Evolutionary conservation across 1,284 basidiomycete genomes (phyloP), one percentile per base, ranked within the genome.

Genomic region (Trametes pubescens): DNA sequence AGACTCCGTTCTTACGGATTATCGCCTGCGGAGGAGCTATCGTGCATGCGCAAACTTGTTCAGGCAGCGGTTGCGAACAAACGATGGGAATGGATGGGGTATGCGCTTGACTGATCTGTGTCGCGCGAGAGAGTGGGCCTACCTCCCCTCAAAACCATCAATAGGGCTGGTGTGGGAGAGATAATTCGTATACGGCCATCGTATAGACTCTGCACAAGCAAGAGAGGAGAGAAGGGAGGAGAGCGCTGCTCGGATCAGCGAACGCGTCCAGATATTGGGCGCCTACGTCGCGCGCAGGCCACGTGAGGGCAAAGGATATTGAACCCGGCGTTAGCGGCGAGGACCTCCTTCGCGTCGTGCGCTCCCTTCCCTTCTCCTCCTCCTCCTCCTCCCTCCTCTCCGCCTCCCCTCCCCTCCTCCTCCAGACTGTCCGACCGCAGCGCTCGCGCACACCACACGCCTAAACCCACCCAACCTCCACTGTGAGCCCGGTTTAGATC

Each of bases 301-400:
- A 61, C 60, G 60, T 61, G 60, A 48, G 2, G 6, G 38, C 53
- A 61, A 56, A 34, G 29, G 43, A 38, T 38, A 61, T 61, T 61
- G 60, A 61, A 61, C 60, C 40, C 60, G 60, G 60, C 53, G 60
- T 51, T 61, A 56, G 38, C 53, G 60, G 48, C 48, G 46, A 35
- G 14, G 22, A 22, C 9, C 24, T 9, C 9, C n/a, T 58, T 57
- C 55, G 61, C 56, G 55, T 53, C 51, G 21, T 53, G 46, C 62
- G 57, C 57, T 51, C 13, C 35, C 52, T 10, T 37, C 38, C 56
- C 44, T 22, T 38, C 44, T 48, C 53, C 43, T 48, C 48, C 57
- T 18, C 43, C 43, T 29, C 48, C 40, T 49, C 49, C 29, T 40
- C 29, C 26, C 35, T 38, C 32, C 51, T 61, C 53, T 34, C 13